Base-by-base conservation (phyloP, 2,329 filamentous ascomycete genomes). In the Xylariaceae sp. region DNA sequence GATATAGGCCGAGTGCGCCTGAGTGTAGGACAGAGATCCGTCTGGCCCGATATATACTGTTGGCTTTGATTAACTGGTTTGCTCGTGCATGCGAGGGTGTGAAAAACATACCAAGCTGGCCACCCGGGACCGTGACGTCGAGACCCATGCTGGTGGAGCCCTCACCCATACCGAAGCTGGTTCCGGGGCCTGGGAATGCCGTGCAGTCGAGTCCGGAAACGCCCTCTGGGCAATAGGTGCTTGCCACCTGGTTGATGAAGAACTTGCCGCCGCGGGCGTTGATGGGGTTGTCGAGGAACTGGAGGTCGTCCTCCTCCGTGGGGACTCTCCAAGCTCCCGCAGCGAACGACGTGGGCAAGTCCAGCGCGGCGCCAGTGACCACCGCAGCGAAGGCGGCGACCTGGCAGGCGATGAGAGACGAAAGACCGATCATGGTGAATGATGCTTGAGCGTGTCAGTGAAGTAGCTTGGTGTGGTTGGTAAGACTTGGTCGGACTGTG, bases 211-310 rank as follows among this genome's bases (percentile, higher is more conserved):
- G 58, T 13, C 56, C 56, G 9, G 23, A 10, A 35, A 59, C 54
- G n/a, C 47, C 58, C 3, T 35, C 37, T 1, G 67, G 67, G 44
- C 67, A 68, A 55, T 67, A 66, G 1, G 65, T 62, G n/a, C 59
- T 60, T 1, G 66, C 58, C 52, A 55, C 8, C 42, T 35, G 65
- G 56, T 68, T 63, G 47, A 68, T 48, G 55, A 56, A 69, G 59
- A 69, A 69, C 56, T 66, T 68, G 15, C 62, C 62, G n/a, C 63
- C 63, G 45, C 58, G 67, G 39, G 67, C 67, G 4, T 66, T 66
- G 45, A 69, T 67, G 15, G 47, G 39, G 13, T 51, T 45, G 11
- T 66, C 65, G 34, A 15, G 0, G 56, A 66, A 67, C n/a, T 54
- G 53, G 17, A 39, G 1, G 30, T 62, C 58, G 18, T 35, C 47